Evolutionary conservation across 805 yeast genomes (phyloP).

Genomic region (Saturnispora dispora): DNA sequence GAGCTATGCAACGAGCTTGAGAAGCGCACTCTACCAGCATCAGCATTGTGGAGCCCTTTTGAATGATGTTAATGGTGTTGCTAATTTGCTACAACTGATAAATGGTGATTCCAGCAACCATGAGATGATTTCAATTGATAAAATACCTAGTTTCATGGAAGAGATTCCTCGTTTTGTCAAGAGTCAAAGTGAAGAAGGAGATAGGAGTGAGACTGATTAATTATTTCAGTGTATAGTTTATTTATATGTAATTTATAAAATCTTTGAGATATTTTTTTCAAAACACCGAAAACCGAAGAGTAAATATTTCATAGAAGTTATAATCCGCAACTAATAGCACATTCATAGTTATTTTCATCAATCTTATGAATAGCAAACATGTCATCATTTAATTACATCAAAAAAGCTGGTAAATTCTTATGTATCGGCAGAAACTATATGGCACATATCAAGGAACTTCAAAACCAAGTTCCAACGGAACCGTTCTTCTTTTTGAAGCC

Average conservation of each 20-base stretch:
- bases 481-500: conserved; percentile 96
- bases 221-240: not conserved
- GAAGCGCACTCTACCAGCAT: conserved; percentile 40
- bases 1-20: conserved; percentile 45
- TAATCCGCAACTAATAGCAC: not conserved
- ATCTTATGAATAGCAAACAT: not conserved
- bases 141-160: conserved; percentile 14
- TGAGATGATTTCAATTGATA: not conserved
- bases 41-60: conserved; percentile 37
- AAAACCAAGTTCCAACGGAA: conserved; percentile 68
- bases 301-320: not conserved
- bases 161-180: not conserved
- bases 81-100: conserved; percentile 35
- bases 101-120: conserved; percentile 21
- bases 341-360: too few relatives aligned
- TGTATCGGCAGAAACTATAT: conserved; percentile 97
- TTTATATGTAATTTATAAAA: not conserved
- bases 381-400: conserved; percentile 46
- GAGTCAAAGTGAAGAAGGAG: not conserved
- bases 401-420: conserved; percentile 64
- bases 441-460: conserved; percentile 89
- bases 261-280: not conserved
- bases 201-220: not conserved
- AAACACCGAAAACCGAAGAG: not conserved
- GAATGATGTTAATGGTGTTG: conserved; percentile 39